phyloP scores from a whole-genome alignment of 2,329 filamentous ascomycete genomes.

The Ascosphaera apis region DNA sequence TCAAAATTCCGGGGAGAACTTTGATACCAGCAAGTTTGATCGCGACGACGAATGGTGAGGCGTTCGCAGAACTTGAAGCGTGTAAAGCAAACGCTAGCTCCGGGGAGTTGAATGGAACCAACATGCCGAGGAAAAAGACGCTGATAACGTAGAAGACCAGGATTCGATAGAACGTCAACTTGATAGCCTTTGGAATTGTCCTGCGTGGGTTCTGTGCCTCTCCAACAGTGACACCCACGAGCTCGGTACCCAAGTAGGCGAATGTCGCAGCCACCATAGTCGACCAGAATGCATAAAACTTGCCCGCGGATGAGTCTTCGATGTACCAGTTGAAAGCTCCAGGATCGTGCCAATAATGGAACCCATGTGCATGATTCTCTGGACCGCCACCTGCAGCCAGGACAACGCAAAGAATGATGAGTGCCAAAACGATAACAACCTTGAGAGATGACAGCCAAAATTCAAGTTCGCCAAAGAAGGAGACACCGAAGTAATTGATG shows the following conservation, averaged over 20 bases:
- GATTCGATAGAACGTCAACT: conserved; percentile 31
- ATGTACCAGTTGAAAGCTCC: conserved; percentile 33
- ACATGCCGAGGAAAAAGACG: conserved; percentile 34
- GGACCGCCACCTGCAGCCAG: conserved; percentile 43
- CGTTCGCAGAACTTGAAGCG: conserved; percentile 23
- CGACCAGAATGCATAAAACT: conserved; percentile 42
- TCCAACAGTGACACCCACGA: conserved; percentile 31
- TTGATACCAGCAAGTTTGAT: conserved; percentile 42
- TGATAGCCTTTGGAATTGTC: conserved; percentile 31
- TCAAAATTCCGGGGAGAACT: conserved; percentile 48
- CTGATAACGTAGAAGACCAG: conserved; percentile 34
- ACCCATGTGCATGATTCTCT: conserved; percentile 37
- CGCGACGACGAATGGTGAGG: conserved; percentile 46
- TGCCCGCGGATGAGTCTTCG: conserved; percentile 22
- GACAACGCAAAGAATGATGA: conserved; percentile 42
- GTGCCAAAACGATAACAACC: conserved; percentile 39
- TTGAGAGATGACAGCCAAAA: conserved; percentile 40
- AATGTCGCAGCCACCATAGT: conserved; percentile 22
- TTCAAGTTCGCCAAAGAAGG: conserved; percentile 46
- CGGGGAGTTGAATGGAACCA: conserved; percentile 39
- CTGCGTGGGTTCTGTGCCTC: conserved; percentile 30
- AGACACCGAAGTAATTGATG: conserved; percentile 50
- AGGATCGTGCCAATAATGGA: conserved; percentile 42
- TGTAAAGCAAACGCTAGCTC: conserved; percentile 22
- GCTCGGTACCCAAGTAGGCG: conserved; percentile 21